phyloP scores from a whole-genome alignment of 2,329 filamentous ascomycete genomes.

The Ceratocystis destructans region DNA sequence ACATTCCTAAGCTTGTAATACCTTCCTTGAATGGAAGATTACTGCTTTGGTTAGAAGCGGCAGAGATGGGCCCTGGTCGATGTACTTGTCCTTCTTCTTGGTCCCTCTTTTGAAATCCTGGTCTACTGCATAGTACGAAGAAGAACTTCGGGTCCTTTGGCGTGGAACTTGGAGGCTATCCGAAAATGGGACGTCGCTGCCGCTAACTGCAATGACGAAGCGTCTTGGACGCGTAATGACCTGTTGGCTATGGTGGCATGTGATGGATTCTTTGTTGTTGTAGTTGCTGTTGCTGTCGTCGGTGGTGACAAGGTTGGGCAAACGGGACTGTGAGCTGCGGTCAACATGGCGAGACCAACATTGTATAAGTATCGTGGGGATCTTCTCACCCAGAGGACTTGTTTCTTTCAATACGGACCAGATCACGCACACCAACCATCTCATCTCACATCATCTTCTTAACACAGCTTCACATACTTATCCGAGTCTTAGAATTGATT shows the following conservation, averaged over 20 bases:
- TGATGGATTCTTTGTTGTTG: neutral
- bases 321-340: neutral
- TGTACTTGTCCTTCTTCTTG: neutral
- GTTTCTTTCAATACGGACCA: neutral
- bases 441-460: neutral
- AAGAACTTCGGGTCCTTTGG: neutral
- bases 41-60: neutral
- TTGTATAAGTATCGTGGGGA: conserved; percentile 14
- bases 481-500: neutral
- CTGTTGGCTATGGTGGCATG: neutral
- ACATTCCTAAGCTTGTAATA: neutral
- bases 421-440: neutral
- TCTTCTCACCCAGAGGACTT: neutral
- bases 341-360: neutral
- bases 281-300: neutral
- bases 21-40: neutral
- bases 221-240: conserved; percentile 8
- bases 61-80: neutral
- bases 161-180: neutral
- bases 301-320: neutral
- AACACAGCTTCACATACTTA: neutral
- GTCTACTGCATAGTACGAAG: neutral
- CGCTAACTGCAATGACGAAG: conserved; percentile 3
- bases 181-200: neutral
- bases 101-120: neutral